Evolutionary conservation across 2,329 filamentous ascomycete species (phyloP), one percentile per base, ranked within the genome.

Genomic region (Curvularia eragrostidis): DNA sequence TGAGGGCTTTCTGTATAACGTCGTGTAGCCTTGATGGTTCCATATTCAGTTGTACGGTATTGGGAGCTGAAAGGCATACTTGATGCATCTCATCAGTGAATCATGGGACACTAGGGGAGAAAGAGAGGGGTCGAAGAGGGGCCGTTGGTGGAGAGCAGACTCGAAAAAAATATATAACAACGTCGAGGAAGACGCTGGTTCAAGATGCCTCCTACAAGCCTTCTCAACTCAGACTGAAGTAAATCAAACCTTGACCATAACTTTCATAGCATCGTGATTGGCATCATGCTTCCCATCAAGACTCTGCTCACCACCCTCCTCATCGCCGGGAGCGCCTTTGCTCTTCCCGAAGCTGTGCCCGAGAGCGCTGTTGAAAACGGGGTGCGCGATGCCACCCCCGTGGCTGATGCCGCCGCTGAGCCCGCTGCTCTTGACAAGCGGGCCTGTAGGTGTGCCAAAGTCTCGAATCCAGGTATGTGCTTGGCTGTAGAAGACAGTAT

Each of bases 201-300:
- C 15, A 18, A 3, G 10, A 8, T 13, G 23, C n/a, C 5, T 39
- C 23, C 13, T 39, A 34, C 23, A 49, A 39, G 47, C 34, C 18
- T 39, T 39, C 23, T 49, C 23, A 49, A 28, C 9, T 15, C 23
- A 13, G 32, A 28, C 26, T 39, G n/a, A 19, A 39, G 19, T 10
- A 26, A 12, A 38, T 12, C 23, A 13, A 28, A 1, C 13, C 21
- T 39, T 13, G 5, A 28, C 2, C 6, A 36, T 13, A 18, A 18
- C 34, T n/a, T n/a, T 36, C 18, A 5, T 15, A 36, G 18, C 28
- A 36, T 42, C 10, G 24, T 24, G 19, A n/a, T 19, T 5, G 30
- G n/a, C 21, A 50, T 13, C 21, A 56, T 56, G 54, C 48, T 52
- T 51, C 42, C 42, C 24, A 48, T 42, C 36, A 56, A 52, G 38